Evolutionary conservation across 352 stramenopile genomes (phyloP).

Genomic region (Salisapilia sapeloensis): DNA sequence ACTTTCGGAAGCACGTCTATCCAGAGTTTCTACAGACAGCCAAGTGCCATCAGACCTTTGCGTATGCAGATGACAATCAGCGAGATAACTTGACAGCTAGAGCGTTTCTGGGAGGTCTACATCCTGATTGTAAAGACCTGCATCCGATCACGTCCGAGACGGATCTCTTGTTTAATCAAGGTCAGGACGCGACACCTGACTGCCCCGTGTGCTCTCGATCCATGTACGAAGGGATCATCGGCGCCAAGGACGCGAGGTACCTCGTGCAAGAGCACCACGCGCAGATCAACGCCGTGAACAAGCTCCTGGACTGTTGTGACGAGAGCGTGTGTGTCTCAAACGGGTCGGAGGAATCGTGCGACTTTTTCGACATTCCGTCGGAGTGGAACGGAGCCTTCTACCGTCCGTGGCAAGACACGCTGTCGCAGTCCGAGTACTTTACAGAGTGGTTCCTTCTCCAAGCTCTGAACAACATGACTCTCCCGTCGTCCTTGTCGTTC

Average conservation of each 20-base stretch:
- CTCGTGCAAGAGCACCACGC: constrained; percentile 33
- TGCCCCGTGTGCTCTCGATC: constrained; percentile 50
- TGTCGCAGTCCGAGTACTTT: constrained; percentile 55
- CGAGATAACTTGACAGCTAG: constrained; percentile 52
- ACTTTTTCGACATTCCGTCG: constrained; percentile 40
- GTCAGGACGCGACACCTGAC: constrained; percentile 38
- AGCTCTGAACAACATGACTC: constrained; percentile 65
- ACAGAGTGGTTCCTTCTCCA: constrained; percentile 59
- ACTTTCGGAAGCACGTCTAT: constrained; percentile 56
- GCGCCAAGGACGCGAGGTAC: constrained; percentile 34
- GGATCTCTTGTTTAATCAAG: constrained; percentile 53
- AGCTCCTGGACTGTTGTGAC: constrained; percentile 43
- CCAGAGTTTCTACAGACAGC: constrained; percentile 27
- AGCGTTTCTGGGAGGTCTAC: constrained; percentile 34
- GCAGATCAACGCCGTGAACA: constrained; percentile 35
- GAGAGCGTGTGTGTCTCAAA: constrained; percentile 18
- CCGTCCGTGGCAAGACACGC: constrained; percentile 48
- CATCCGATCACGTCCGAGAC: constrained; percentile 37
- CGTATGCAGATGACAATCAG: constrained; percentile 56
- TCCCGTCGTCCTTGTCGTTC: constrained; percentile 34
- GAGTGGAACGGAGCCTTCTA: constrained; percentile 63
- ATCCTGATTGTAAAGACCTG: constrained; percentile 30
- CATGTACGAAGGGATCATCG: constrained; percentile 59
- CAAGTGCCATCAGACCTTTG: constrained; percentile 34
- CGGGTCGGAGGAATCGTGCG: constrained; percentile 7